Conservation (phyloP, 352 stramenopile genomes). For the Phytophthora macrochlamydospora region DNA sequence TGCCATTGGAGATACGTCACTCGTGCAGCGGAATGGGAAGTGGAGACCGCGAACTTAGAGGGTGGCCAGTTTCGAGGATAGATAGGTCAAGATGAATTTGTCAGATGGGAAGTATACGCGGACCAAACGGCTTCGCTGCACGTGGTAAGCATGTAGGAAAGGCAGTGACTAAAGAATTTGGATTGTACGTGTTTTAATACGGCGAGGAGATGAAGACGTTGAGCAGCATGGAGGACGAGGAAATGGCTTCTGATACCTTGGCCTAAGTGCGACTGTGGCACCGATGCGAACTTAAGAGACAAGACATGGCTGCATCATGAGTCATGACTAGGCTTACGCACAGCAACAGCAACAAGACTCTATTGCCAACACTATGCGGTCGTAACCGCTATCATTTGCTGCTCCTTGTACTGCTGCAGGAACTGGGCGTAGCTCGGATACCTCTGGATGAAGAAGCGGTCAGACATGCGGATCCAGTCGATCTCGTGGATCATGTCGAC, state of each 20-base stretch:
- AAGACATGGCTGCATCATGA: background rate
- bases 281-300: background rate
- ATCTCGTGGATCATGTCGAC: slow-evolving; percentile 21
- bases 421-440: slow-evolving; percentile 36
- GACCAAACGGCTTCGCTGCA: background rate
- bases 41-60: background rate
- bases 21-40: slow-evolving; percentile 13
- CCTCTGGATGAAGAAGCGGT: slow-evolving; percentile 32
- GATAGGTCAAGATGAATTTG: slow-evolving; percentile 2
- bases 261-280: background rate
- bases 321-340: background rate
- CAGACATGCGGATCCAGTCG: slow-evolving; percentile 44
- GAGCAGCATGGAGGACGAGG: too few species aligned
- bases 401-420: slow-evolving; percentile 12
- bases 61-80: background rate
- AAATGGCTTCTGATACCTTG: too few species aligned
- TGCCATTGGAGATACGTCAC: background rate
- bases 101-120: background rate
- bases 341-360: background rate
- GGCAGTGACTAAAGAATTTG: too few species aligned
- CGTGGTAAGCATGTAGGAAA: too few species aligned
- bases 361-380: background rate
- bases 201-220: too few species aligned
- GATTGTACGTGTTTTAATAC: too few species aligned
- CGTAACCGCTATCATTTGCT: slow-evolving; percentile 14